Evolutionary conservation across 352 stramenopile genomes (phyloP), one percentile per base, ranked within the genome.

Genomic region (Blastocystis sp.): DNA sequence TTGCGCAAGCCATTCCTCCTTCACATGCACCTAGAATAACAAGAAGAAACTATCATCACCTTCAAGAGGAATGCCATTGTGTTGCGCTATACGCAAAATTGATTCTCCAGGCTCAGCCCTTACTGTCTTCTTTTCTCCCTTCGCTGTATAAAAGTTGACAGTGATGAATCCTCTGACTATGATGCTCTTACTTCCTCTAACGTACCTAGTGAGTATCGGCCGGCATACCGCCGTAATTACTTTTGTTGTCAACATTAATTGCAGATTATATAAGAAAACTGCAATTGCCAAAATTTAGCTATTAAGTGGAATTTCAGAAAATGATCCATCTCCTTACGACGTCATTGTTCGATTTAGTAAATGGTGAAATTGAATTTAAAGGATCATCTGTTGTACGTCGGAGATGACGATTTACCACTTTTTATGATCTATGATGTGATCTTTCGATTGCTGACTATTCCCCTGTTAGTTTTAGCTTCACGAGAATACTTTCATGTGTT

Each of bases 1-100:
- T 88, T n/a, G 77, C 77, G 48, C 77, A 88, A 42, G 77, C 77
- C 42, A 88, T 60, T 30, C 58, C 58, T 75, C 77, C 54, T 40
- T 88, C 77, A 40, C 77, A 88, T 37, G 77, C 77, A 75, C 77
- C 70, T 81, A 37, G 6, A 81, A 64, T 64, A n/a, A 53, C 59
- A 24, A 17, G 11, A 62, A 59, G 42, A 15, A 7, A 64, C 7
- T 24, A 60, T 19, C 22, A 7, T 7, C n/a, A 81, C 70, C 77
- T 51, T 88, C 77, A 11, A 88, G 44, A 70, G 77, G 77, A 54
- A 88, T 77, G 11, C 48, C 40, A 13, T 88, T 88, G 24, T 88
- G 58, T 37, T 88, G 77, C 0, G 77, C 77, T 11, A 88, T 57
- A 2, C 58, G 51, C 3, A 88, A 57, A 51, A 88, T 73, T 7